Evolutionary conservation across 2,329 filamentous ascomycete species (phyloP), one percentile per base, ranked within the genome.

Genomic region (Arthrobotrys pseudoclavata): DNA sequence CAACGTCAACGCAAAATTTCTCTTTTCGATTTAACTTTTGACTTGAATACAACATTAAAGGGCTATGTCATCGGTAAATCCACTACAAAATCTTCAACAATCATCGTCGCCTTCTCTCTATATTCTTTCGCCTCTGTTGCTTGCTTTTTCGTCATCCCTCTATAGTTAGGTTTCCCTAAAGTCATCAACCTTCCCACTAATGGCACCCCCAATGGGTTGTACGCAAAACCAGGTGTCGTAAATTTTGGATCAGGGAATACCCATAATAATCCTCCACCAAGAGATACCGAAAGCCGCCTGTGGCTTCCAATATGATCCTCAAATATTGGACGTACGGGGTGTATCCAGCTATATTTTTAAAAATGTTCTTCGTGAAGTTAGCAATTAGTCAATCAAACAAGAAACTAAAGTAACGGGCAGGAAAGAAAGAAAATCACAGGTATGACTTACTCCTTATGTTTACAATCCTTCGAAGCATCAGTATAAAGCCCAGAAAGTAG

Each of bases 31-130:
- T 40, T 40, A 9, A 40, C 10, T 40, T 40, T n/a, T 15, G 37
- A 13, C 13, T 15, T 12, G 31, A 34, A 40, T 40, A 5, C 37
- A 40, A 40, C 9, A 40, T 34, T 34, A 9, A 34, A 34, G 6
- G 31, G 31, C n/a, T 76, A 76, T 1, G 63, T 47, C 10, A 52
- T 48, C 13, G 37, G 22, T 15, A 70, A 40, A 50, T 71, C 61
- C 1, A 77, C 74, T 4, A 71, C 61, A 50, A 77, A 71, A 0
- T 52, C 74, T 18, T 71, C 74, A 12, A 63, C 13, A 52, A 71
- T 63, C 22, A 77, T 61, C 13, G 37, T 69, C 18, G 47, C 26
- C 18, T 12, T 1, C 12, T 45, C 22, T 42, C 57, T 50, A 50
- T 42, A 76, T 2, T 40, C 50, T 20, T 31, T 18, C 4, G 60